Evolutionary conservation across 768 basidiomycete genomes (phyloP).

Genomic region (Termitomyces sp.): DNA sequence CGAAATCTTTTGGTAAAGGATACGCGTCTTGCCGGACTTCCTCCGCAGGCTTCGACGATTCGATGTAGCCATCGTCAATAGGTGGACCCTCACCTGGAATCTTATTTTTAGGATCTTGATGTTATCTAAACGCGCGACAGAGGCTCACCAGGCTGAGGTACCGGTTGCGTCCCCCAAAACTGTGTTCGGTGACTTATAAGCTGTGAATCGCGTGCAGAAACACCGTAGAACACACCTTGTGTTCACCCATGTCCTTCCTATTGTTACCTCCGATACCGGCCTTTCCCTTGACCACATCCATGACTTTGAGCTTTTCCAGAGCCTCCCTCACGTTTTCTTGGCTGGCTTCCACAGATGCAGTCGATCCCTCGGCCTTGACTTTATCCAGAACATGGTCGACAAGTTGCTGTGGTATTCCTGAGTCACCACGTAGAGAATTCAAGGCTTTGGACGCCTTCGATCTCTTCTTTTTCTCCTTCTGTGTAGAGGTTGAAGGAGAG

Average conservation of each 20-base stretch:
- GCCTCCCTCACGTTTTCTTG: slow-evolving; percentile 63
- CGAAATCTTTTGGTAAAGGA: slow-evolving; percentile 86
- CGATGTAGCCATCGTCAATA: slow-evolving; percentile 81
- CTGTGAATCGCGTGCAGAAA: background rate
- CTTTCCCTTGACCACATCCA: slow-evolving; percentile 83
- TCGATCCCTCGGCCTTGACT: slow-evolving; percentile 55
- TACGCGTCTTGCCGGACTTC: slow-evolving; percentile 88
- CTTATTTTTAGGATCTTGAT: background rate
- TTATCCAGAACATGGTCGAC: slow-evolving; percentile 64
- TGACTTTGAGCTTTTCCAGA: slow-evolving; percentile 73
- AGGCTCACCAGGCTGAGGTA: slow-evolving; percentile 71
- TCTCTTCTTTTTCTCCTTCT: slow-evolving; percentile 86
- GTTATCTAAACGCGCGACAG: background rate
- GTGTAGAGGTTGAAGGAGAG: slow-evolving; percentile 35
- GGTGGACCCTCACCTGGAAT: slow-evolving; percentile 55
- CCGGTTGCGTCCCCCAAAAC: slow-evolving; percentile 99
- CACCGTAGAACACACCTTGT: slow-evolving; percentile 56
- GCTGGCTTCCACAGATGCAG: slow-evolving; percentile 39
- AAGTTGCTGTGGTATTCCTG: slow-evolving; percentile 52
- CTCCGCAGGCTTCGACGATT: slow-evolving; percentile 66
- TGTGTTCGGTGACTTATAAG: slow-evolving; percentile 21
- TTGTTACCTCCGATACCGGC: slow-evolving; percentile 68
- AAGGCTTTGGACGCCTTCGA: slow-evolving; percentile 56
- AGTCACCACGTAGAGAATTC: slow-evolving; percentile 40
- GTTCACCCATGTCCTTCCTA: slow-evolving; percentile 78